Percentiles rank a stretch among this genome's conserved stretches.
Conservation (phyloP, 805 yeast genomes). For the Schizosaccharomyces japonicus region DNA sequence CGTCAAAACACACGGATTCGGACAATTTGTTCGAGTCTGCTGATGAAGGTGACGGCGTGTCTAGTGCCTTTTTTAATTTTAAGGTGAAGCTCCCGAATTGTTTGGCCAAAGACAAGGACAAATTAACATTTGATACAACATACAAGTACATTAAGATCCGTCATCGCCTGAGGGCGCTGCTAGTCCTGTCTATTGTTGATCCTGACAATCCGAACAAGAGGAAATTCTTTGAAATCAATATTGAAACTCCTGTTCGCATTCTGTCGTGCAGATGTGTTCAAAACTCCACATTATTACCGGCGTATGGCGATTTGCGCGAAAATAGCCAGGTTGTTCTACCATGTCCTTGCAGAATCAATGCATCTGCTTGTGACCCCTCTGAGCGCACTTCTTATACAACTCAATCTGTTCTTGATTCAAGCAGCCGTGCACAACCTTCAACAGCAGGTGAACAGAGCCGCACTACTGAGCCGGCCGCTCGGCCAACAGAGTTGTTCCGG, state of each 20-base stretch:
- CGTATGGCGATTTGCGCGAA: constrained; percentile 12
- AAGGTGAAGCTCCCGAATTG: constrained; percentile 53
- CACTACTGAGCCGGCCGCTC: background rate
- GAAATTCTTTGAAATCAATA: constrained; percentile 80
- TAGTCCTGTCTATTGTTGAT: constrained; percentile 50
- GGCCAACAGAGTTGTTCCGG: constrained; percentile 33
- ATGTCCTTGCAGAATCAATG: constrained; percentile 3
- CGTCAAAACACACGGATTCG: constrained; percentile 21
- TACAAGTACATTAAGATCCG: constrained; percentile 59
- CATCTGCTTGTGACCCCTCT: background rate
- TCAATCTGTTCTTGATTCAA: background rate
- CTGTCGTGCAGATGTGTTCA: constrained; percentile 15
- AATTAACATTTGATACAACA: constrained; percentile 63
- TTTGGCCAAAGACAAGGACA: constrained; percentile 15
- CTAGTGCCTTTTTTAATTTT: constrained; percentile 48
- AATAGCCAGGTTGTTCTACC: constrained; percentile 8
- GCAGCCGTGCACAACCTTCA: background rate
- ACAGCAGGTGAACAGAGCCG: too few relatives aligned
- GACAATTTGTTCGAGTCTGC: constrained; percentile 27
- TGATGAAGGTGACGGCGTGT: constrained; percentile 15
- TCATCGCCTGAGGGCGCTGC: constrained; percentile 84
- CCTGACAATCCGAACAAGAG: constrained; percentile 28
- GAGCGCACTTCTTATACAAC: background rate
- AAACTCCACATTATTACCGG: constrained; percentile 30
- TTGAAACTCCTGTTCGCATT: constrained; percentile 81